A percentile compares a stretch with the other conserved stretches of the same genome.
phyloP scores from a whole-genome alignment of 2,329 filamentous ascomycete species.

The Colletotrichum sp. region DNA sequence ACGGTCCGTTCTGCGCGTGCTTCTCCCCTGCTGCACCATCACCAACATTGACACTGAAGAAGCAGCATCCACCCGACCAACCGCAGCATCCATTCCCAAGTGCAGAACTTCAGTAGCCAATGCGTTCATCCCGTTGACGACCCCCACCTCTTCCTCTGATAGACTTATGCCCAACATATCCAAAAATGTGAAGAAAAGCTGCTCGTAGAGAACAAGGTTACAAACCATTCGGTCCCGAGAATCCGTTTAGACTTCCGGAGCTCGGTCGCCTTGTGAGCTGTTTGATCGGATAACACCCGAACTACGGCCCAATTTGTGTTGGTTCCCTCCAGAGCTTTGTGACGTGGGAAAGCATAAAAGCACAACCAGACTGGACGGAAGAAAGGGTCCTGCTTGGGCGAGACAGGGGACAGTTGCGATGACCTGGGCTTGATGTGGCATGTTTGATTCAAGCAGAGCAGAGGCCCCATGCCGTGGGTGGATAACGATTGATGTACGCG shows the following conservation, averaged over 20 bases:
- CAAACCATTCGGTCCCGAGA: background rate
- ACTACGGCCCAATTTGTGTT: background rate
- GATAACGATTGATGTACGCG: fast-evolving
- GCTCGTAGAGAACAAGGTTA: background rate
- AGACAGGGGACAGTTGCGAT: background rate
- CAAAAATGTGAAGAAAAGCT: background rate
- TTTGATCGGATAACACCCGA: background rate
- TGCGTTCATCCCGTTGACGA: background rate
- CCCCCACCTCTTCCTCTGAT: background rate
- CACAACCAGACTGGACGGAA: background rate
- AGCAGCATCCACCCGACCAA: background rate
- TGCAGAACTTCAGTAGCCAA: background rate
- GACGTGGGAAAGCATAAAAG: background rate
- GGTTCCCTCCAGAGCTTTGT: background rate
- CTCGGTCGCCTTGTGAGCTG: background rate
- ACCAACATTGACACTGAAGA: background rate
- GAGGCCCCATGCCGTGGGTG: fast-evolving
- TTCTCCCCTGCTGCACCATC: background rate
- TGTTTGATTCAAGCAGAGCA: background rate
- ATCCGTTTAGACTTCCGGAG: background rate
- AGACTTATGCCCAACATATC: too few species aligned
- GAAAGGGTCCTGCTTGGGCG: background rate
- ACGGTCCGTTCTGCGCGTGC: background rate
- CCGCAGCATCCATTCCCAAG: background rate
- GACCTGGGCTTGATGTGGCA: background rate